Evolutionary conservation across 805 yeast species (phyloP), one percentile per base, ranked within the genome.

Genomic region (Wickerhamiella parazyma): DNA sequence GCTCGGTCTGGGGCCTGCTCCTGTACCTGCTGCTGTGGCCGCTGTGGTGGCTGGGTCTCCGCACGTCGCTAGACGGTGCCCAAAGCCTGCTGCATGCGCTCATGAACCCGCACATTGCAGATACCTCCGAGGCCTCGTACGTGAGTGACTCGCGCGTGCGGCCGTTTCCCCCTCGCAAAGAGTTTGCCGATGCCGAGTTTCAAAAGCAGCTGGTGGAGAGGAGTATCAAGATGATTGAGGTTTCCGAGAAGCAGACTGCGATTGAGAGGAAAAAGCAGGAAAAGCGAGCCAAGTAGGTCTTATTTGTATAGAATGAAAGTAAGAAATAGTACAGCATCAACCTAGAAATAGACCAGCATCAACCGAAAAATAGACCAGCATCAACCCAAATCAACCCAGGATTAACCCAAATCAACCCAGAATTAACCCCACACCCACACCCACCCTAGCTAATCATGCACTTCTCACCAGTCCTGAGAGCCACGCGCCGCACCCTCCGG

Each of bases 11-110:
- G 51, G 78, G 84, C 2, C 42, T 51, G 14, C 48, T 86, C 4
- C 8, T 84, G 0, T 78, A 89, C 55, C 48, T 86, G 24, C 6
- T 86, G 2, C 45, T 80, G 35, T 82, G 79, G 65, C 98, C 98
- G 8, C 41, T 91, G 0, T 75, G 85, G 71, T 89, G 85, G 78
- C 54, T 91, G 14, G 68, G 87, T 40, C 68, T 87, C 44, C 89
- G 86, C 61, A 75, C 81, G 22, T 72, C 86, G 10, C 60, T 61
- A 29, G 78, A 79, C 50, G 99, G 96, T 4, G 80, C 84, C 24
- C 95, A 91, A 62, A 74, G 83, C 21, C 55, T 80, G 24, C 54
- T 85, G 36, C 79, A 71, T 63, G 82, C 84, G 0, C 55, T 82
- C 38, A 43, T 69, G 68, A 72, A 80, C 6, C 95, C 95, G 0